phyloP scores from a whole-genome alignment of 495 filamentous ascomycete species.

The Tuber brumale region DNA sequence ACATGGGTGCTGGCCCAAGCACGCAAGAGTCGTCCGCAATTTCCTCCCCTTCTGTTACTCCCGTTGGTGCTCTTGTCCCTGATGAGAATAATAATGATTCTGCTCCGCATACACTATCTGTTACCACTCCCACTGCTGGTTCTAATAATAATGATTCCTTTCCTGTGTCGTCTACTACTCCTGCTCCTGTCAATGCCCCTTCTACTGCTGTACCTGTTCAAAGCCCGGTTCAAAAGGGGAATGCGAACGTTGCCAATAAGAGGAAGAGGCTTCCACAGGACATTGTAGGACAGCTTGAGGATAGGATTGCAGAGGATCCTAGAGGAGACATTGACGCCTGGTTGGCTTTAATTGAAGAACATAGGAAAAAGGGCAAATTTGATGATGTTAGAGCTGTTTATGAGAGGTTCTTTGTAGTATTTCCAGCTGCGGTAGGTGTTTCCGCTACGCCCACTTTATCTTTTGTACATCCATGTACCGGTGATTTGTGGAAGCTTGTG shows the following conservation, averaged over 20 bases:
- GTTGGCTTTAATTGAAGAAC: slow-evolving; percentile 77
- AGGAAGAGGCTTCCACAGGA: slow-evolving; percentile 63
- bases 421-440: slow-evolving; percentile 78
- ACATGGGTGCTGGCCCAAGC: slow-evolving; percentile 21
- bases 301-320: slow-evolving; percentile 82
- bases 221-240: slow-evolving; percentile 26
- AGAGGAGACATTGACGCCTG: slow-evolving; percentile 86
- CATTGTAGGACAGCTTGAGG: slow-evolving; percentile 75
- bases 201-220: slow-evolving; percentile 32
- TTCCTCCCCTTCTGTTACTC: slow-evolving; percentile 29
- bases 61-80: slow-evolving; percentile 34
- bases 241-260: slow-evolving; percentile 35
- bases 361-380: slow-evolving; percentile 70
- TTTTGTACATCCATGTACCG: slow-evolving; percentile 6
- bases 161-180: slow-evolving; percentile 31
- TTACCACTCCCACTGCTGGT: slow-evolving; percentile 27
- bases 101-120: slow-evolving; percentile 33
- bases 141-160: slow-evolving; percentile 37
- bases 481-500: slow-evolving; percentile 30
- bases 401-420: slow-evolving; percentile 76
- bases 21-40: slow-evolving; percentile 35
- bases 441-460: slow-evolving; percentile 11
- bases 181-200: slow-evolving; percentile 28
- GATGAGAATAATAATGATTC: slow-evolving; percentile 37
- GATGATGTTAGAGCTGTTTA: slow-evolving; percentile 75